Percentiles rank a stretch among this genome's conserved stretches.
phyloP scores from a whole-genome alignment of 1,284 basidiomycete genomes.

The Tilletiopsis washingtonensis region DNA sequence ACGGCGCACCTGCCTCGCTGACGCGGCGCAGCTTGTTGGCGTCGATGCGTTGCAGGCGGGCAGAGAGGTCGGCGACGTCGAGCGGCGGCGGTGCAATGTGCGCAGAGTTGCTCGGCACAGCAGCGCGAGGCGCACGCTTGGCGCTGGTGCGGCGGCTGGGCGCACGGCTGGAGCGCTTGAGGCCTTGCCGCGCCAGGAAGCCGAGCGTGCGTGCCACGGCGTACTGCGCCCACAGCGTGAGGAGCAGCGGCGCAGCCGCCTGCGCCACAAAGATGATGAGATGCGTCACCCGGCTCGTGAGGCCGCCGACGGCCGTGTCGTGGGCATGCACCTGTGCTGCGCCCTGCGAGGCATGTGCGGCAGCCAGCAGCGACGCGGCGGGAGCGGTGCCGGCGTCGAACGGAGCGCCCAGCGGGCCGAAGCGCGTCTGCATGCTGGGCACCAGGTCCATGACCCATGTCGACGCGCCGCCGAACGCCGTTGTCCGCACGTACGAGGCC shows the following conservation, averaged over 20 bases:
- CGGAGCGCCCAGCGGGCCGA: background rate
- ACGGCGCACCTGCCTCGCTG: too few relatives aligned
- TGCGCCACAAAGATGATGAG: slow-evolving; percentile 26
- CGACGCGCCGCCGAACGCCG: background rate
- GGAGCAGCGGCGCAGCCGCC: slow-evolving; percentile 19
- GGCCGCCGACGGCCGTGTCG: slow-evolving; percentile 17
- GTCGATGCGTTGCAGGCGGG: background rate
- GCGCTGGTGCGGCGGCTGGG: background rate
- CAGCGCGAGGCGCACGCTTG: background rate
- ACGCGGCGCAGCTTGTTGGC: too few relatives aligned
- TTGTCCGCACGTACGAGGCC: background rate
- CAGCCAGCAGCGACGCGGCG: background rate
- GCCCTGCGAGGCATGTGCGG: background rate
- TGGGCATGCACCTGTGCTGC: slow-evolving; percentile 10
- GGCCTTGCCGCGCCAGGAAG: background rate
- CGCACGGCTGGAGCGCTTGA: background rate
- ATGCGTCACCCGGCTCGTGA: slow-evolving; percentile 20
- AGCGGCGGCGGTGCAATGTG: too few relatives aligned
- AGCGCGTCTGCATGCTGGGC: slow-evolving; percentile 3
- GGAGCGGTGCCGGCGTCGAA: slow-evolving; percentile 1
- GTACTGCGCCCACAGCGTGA: slow-evolving; percentile 24
- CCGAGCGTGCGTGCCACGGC: slow-evolving; percentile 10
- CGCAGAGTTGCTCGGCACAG: background rate
- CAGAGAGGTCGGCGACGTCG: background rate
- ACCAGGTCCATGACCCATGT: background rate